Evolutionary conservation across 257 asterid species (phyloP), one percentile per base, ranked within the genome.

Genomic region (Solanum bukasovii): DNA sequence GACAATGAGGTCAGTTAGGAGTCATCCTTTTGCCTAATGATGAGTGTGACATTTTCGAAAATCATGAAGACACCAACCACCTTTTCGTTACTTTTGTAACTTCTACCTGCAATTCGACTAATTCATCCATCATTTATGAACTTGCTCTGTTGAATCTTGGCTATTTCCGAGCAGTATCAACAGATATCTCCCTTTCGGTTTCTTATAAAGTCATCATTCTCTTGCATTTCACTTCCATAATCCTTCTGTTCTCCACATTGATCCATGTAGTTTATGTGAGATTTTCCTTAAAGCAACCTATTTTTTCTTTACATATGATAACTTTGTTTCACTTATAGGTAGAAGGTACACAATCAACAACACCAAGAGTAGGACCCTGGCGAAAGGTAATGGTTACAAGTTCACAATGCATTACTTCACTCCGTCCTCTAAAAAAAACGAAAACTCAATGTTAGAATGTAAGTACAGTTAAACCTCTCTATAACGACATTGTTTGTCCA

Each of bases 361-460:
- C 90, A 38, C 98, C 99, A 87, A 91, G 92, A 92, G 98, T 97
- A 5, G 99, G 99, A 89, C 98, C 98, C 21, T 97, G 99, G 99
- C 93, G 99, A 87, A 97, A 97, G 98, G 99, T 97, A 92, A 90
- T 75, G 37, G 44, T 37, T 40, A 74, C 37, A 31, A 56, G 40
- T 89, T 44, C 29, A 77, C 84, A 21, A 33, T 70, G 68, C 33
- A 85, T 27, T 79, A 81, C 68, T 81, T 46, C 29, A 79, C 27
- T 46, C 27, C 6, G 6, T 29, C 70, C 40, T 42, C 42, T 44
- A 11, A 27, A 49, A 9, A 9, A 81, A 9, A 2, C 4, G 2
- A 49, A 81, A 46, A 29, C 40, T 49, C 70, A 18, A 81, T 9
- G 42, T 5, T 16, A 46, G 44, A 46, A 5, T 49, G 42, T 10